Evolutionary conservation across 2,329 filamentous ascomycete genomes (phyloP).

Genomic region (Fusarium globosum): DNA sequence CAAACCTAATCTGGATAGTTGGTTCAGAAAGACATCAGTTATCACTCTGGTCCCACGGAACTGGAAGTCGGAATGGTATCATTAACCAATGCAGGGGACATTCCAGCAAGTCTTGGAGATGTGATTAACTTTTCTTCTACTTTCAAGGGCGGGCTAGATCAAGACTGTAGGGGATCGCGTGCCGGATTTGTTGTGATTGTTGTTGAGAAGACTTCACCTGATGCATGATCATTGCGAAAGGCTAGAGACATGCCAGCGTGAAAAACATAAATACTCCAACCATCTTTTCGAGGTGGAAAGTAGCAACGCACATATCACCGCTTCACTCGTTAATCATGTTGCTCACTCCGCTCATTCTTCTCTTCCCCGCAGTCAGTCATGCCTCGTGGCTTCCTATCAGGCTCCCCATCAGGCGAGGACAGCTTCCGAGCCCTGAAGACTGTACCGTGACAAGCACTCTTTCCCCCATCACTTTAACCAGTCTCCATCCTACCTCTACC

Average conservation of each 20-base stretch:
- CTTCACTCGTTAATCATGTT: slow-evolving; percentile 29
- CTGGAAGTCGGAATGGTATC: background rate
- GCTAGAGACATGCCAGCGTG: background rate
- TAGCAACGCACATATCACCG: background rate
- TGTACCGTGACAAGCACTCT: slow-evolving; percentile 18
- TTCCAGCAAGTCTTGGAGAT: background rate
- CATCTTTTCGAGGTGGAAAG: background rate
- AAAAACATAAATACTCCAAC: slow-evolving; percentile 14
- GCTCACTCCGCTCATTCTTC: slow-evolving; percentile 8
- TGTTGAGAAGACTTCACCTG: background rate
- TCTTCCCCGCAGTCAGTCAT: slow-evolving; percentile 5
- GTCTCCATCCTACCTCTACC: slow-evolving; percentile 5
- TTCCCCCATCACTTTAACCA: slow-evolving; percentile 7
- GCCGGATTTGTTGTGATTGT: background rate
- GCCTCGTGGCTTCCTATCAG: slow-evolving; percentile 20
- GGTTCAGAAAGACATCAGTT: background rate
- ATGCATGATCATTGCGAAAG: background rate
- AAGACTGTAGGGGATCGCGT: no score
- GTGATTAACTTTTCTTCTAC: background rate
- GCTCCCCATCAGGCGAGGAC: slow-evolving; percentile 6
- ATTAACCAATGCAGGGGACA: background rate
- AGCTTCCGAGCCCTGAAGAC: background rate
- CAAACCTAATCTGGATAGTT: background rate
- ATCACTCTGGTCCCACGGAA: background rate
- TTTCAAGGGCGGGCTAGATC: background rate